Conservation (phyloP, 768 basidiomycete genomes). For the Amanita molliuscula region DNA sequence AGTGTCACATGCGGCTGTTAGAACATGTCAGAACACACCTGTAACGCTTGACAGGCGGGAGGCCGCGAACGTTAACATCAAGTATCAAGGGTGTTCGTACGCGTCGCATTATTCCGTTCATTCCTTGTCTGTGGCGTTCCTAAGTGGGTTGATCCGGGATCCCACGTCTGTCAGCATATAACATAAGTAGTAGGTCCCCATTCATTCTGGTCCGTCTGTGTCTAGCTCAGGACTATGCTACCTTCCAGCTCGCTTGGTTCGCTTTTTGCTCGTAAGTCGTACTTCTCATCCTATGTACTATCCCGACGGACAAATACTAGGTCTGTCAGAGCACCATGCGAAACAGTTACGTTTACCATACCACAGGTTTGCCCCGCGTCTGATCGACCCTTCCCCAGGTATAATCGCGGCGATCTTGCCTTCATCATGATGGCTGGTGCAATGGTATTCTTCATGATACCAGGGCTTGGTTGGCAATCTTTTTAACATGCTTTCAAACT, state of each 20-base stretch:
- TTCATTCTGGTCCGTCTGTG: too few species aligned
- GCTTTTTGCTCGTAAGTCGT: background rate
- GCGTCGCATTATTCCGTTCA: too few species aligned
- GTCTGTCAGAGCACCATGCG: slow-evolving; percentile 1
- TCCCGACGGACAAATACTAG: background rate
- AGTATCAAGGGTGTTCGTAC: too few species aligned
- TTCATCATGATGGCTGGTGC: slow-evolving; percentile 62
- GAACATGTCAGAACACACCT: too few species aligned
- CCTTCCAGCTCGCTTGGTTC: background rate
- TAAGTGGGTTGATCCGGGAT: too few species aligned
- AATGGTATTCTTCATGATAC: slow-evolving; percentile 72
- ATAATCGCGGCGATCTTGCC: slow-evolving; percentile 59
- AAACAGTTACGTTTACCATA: background rate
- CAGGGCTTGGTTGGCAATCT: slow-evolving; percentile 44
- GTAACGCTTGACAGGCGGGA: too few species aligned
- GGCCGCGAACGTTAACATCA: too few species aligned
- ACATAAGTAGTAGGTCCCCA: too few species aligned
- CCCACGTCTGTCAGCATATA: too few species aligned
- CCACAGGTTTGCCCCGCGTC: background rate
- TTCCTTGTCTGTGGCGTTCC: too few species aligned
- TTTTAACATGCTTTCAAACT: background rate
- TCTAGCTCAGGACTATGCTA: background rate
- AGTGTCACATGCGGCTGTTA: too few species aligned
- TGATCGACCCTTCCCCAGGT: slow-evolving; percentile 25
- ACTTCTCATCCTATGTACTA: background rate